Conservation (phyloP, 148 eudicot genomes). For the Rhododendron henanense region DNA sequence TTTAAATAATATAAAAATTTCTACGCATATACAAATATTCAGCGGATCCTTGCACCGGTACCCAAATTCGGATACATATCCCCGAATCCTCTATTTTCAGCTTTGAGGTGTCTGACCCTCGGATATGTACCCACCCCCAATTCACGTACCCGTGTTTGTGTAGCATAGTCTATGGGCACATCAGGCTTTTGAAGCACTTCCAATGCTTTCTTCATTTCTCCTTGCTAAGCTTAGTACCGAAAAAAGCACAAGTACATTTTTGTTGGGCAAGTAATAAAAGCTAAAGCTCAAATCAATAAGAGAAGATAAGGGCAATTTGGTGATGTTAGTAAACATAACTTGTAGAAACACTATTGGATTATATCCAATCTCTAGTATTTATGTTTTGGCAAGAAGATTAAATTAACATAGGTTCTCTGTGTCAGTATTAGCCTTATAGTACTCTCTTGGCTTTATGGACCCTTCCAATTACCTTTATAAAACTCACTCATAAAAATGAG, state of each 20-base stretch:
- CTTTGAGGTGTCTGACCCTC: too few relatives aligned
- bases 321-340: background rate
- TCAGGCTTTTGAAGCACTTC: conserved; percentile 85
- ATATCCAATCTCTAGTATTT: background rate
- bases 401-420: background rate
- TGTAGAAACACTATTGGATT: background rate
- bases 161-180: conserved; percentile 40
- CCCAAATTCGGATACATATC: too few relatives aligned
- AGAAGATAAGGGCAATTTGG: background rate
- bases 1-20: background rate
- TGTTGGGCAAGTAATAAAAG: background rate
- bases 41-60: too few relatives aligned
- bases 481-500: background rate
- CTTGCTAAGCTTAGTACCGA: conserved; percentile 52
- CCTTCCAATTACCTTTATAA: background rate
- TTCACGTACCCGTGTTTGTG: too few relatives aligned
- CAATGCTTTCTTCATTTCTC: conserved; percentile 94
- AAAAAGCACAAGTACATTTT: background rate
- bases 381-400: background rate
- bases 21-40: too few relatives aligned
- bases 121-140: too few relatives aligned
- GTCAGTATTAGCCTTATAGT: background rate
- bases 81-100: too few relatives aligned
- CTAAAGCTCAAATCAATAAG: background rate
- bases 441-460: background rate